phyloP scores from a whole-genome alignment of 2,329 filamentous ascomycete species.

The Fusarium mexicanum region DNA sequence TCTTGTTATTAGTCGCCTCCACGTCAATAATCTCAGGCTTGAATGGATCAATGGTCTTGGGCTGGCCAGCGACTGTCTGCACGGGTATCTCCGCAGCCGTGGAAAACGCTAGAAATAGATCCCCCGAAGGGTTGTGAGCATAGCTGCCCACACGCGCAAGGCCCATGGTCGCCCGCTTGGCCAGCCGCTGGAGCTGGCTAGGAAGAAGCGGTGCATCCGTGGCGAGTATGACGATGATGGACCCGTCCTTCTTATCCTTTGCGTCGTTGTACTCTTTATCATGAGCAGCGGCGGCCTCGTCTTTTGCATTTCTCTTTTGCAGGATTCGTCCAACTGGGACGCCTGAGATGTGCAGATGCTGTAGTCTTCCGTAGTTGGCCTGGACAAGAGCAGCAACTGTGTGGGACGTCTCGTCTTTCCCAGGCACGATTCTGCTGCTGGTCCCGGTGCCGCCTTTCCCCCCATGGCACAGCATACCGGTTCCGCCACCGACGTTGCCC shows the following conservation, averaged over 20 bases:
- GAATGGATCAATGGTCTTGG: not conserved
- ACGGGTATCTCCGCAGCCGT: not conserved
- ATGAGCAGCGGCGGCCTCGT: not conserved
- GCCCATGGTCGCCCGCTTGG: not conserved
- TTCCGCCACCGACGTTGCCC: not conserved
- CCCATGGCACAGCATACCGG: not conserved
- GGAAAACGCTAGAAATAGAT: not conserved
- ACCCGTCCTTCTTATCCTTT: not conserved
- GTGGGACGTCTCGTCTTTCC: fast-evolving
- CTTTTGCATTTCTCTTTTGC: not conserved
- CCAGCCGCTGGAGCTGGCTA: not conserved
- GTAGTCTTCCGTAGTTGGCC: not conserved
- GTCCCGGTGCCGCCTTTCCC: not conserved
- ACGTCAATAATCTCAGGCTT: not conserved
- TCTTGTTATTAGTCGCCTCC: not conserved
- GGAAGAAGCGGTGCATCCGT: not conserved
- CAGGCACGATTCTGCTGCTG: not conserved
- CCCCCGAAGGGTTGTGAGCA: not conserved
- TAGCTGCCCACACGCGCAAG: not conserved
- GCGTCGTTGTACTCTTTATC: not conserved
- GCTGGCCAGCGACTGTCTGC: not conserved
- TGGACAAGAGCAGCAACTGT: not conserved
- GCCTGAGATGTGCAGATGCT: not conserved
- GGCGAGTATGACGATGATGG: not conserved
- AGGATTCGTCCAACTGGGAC: not conserved